Conservation (phyloP, 129 eudicot genomes). For the Saussurea involucrata region DNA sequence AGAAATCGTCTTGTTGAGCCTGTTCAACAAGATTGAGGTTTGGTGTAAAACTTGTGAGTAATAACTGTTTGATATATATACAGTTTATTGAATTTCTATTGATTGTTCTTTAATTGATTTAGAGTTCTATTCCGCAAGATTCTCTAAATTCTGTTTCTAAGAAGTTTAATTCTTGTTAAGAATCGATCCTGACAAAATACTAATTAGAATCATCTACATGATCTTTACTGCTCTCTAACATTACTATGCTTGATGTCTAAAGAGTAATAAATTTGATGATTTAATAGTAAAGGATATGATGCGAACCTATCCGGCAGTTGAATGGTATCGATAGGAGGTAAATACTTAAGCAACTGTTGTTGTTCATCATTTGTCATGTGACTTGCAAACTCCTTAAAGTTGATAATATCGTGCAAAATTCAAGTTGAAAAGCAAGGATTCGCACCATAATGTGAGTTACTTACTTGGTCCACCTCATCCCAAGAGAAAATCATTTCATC, state of each 20-base stretch:
- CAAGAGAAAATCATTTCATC: not conserved
- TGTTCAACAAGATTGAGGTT: too few species aligned
- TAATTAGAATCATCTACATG: not conserved
- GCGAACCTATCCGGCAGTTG: constrained; percentile 45
- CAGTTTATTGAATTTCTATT: too few species aligned
- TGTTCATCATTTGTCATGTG: constrained; percentile 44
- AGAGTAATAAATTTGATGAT: not conserved
- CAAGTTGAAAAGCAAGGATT: not conserved
- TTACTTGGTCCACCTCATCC: not conserved
- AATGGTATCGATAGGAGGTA: constrained; percentile 42
- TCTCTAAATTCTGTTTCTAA: too few species aligned
- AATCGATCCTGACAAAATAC: too few species aligned
- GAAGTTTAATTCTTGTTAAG: too few species aligned
- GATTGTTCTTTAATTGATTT: too few species aligned
- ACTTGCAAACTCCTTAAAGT: constrained; percentile 37
- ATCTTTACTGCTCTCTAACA: not conserved
- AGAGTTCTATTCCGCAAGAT: too few species aligned
- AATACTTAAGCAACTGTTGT: constrained; percentile 42
- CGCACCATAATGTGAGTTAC: not conserved
- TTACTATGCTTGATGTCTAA: too few species aligned
- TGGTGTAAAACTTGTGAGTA: too few species aligned
- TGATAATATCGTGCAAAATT: constrained; percentile 48
- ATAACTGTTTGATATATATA: too few species aligned
- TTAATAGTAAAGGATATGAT: not conserved
- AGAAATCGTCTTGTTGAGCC: too few species aligned